These are phyloP conservation scores for Cladosporium sp. DNA, from an alignment of 2,329 filamentous ascomycete species.

Conservation along the genomic window DNA sequence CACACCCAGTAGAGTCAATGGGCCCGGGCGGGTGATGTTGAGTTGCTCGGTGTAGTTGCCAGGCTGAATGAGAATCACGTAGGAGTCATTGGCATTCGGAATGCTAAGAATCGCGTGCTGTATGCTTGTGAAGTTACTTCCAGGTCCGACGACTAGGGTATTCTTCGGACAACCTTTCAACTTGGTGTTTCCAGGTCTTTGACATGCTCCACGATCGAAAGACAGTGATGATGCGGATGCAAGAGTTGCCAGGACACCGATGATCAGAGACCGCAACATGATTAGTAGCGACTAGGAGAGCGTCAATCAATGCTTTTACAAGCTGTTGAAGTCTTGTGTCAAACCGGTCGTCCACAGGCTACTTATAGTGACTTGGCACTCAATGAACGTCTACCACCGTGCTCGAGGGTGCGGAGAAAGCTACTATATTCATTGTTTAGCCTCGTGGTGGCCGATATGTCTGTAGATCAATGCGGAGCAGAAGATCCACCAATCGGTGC, in stretches of 20 bases:
- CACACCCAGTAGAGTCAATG: constrained; percentile 59
- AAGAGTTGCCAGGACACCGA: not conserved
- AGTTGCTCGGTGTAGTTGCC: constrained; percentile 62
- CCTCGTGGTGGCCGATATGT: not conserved
- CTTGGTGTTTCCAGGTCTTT: constrained; percentile 34
- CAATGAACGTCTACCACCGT: too few relatives aligned
- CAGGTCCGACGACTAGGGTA: constrained; percentile 29
- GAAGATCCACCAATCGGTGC: not conserved
- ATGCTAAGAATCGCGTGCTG: constrained; percentile 48
- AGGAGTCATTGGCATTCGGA: constrained; percentile 41
- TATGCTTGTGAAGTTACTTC: constrained; percentile 33
- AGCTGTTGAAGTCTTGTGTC: too few relatives aligned
- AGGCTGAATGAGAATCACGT: constrained; percentile 57
- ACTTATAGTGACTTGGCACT: too few relatives aligned
- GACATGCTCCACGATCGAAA: constrained; percentile 25
- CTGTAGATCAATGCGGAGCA: not conserved
- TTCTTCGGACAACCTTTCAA: constrained; percentile 37
- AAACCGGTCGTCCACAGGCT: too few relatives aligned
- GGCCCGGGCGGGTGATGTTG: constrained; percentile 60
- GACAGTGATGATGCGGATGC: not conserved
- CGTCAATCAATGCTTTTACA: too few relatives aligned
- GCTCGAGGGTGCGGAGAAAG: not conserved
- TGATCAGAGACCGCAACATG: not conserved
- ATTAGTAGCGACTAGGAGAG: too few relatives aligned
- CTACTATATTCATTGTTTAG: not conserved